These are phyloP conservation scores for Erythrophleum ivorense DNA, from an alignment of 331 rosid genomes.

Conservation along the genomic window DNA sequence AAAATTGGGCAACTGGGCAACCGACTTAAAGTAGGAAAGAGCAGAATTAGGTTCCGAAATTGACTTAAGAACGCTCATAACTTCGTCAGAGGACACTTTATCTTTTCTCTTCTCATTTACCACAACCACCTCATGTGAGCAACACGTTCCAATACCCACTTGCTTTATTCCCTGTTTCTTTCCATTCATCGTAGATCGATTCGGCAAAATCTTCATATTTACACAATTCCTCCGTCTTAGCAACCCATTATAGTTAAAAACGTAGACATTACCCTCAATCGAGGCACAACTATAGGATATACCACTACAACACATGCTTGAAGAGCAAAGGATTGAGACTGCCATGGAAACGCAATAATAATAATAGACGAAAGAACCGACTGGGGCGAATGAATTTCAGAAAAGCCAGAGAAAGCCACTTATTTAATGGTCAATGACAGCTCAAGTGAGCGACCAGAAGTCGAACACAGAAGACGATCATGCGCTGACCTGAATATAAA, in stretches of 20 bases:
- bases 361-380: constrained; percentile 17
- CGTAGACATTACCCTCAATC: constrained; percentile 43
- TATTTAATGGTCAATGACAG: constrained; percentile 18
- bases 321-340: constrained; percentile 52
- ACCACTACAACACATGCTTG: constrained; percentile 54
- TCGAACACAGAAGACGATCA: neutral
- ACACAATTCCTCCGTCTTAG: constrained; percentile 44
- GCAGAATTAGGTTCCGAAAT: constrained; percentile 59
- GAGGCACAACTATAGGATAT: constrained; percentile 48
- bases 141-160: constrained; percentile 47
- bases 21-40: constrained; percentile 69
- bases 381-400: constrained; percentile 21
- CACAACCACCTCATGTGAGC: constrained; percentile 46
- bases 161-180: constrained; percentile 52
- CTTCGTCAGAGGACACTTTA: constrained; percentile 69
- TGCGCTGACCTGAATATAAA: constrained; percentile 35
- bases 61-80: constrained; percentile 65
- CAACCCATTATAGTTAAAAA: constrained; percentile 45
- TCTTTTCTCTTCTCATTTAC: constrained; percentile 48
- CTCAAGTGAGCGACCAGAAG: neutral
- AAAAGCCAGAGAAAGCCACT: constrained; percentile 14
- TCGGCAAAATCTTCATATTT: constrained; percentile 53
- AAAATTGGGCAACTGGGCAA: constrained; percentile 63
- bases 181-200: constrained; percentile 50
- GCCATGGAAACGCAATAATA: constrained; percentile 52